These are phyloP conservation scores for Lactarius indigo DNA, from an alignment of 768 basidiomycete species.

Conservation along the genomic window DNA sequence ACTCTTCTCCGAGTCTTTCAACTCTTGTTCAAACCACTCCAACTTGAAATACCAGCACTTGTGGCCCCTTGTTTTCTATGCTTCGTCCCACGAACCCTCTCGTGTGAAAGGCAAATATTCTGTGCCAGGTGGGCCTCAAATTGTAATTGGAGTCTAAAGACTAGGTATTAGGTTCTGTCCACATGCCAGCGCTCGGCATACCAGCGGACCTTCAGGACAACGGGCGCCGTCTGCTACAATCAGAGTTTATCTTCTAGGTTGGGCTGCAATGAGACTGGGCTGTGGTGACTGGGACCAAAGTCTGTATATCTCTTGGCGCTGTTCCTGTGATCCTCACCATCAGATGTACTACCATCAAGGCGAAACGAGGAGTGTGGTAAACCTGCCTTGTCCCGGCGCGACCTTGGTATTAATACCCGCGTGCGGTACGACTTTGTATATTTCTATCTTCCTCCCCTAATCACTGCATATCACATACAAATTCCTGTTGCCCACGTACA, in stretches of 20 bases:
- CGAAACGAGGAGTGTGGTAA: background rate
- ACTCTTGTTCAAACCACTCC: no score
- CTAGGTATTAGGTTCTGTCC: conserved; percentile 10
- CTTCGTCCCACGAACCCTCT: no score
- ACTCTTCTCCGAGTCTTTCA: no score
- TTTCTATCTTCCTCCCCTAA: background rate
- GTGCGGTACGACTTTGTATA: background rate
- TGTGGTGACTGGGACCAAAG: background rate
- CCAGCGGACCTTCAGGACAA: background rate
- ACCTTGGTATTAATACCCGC: background rate
- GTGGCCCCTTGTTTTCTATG: no score
- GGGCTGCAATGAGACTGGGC: background rate
- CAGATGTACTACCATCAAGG: background rate
- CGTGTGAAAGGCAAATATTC: no score
- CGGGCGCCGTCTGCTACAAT: background rate
- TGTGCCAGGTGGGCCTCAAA: background rate
- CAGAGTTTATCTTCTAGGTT: background rate
- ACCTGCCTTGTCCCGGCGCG: background rate
- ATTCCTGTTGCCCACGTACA: background rate
- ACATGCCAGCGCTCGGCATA: background rate
- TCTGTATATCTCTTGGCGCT: background rate
- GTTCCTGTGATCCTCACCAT: background rate
- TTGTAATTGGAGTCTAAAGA: background rate
- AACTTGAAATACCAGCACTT: no score
- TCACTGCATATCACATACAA: background rate